phyloP scores from a whole-genome alignment of 441 rosid genomes.

The Pelargonium citronellum region DNA sequence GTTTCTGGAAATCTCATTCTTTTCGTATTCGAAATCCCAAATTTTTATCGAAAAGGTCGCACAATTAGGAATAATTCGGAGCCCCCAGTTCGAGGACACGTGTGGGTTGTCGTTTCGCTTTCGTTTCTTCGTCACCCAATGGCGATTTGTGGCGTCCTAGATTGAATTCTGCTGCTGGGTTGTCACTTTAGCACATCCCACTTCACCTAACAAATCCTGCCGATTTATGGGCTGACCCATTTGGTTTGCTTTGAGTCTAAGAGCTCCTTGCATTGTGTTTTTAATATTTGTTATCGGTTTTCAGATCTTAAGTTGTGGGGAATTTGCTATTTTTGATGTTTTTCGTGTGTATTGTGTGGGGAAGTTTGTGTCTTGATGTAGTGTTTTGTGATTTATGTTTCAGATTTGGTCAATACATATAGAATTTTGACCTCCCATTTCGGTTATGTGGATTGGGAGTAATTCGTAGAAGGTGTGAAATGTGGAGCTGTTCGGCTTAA shows the following conservation, averaged over 20 bases:
- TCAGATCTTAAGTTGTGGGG: slow-evolving; percentile 18
- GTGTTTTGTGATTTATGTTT: slow-evolving; percentile 12
- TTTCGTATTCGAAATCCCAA: not conserved
- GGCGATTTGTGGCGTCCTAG: slow-evolving; percentile 1
- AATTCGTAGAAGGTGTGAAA: slow-evolving; percentile 23
- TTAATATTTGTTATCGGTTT: not conserved
- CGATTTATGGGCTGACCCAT: slow-evolving; percentile 2
- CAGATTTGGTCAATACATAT: slow-evolving; percentile 23
- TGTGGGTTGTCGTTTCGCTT: slow-evolving; percentile 11
- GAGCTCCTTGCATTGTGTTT: slow-evolving; percentile 30
- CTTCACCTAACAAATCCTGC: slow-evolving; percentile 20
- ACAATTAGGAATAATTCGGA: slow-evolving; percentile 3
- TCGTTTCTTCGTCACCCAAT: slow-evolving; percentile 12
- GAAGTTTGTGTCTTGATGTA: not conserved
- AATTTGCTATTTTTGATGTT: not conserved
- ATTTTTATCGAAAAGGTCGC: not conserved
- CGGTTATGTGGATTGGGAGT: slow-evolving; percentile 16
- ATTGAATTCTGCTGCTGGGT: slow-evolving; percentile 14
- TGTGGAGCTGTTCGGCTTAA: slow-evolving; percentile 22
- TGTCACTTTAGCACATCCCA: slow-evolving; percentile 15
- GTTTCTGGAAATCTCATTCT: not conserved
- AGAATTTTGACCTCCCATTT: slow-evolving; percentile 19
- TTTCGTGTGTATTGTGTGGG: too few relatives aligned
- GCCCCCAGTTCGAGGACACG: slow-evolving; percentile 13
- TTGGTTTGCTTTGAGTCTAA: slow-evolving; percentile 57